These are phyloP conservation scores for Cladorrhinum sp. DNA, from an alignment of 2,329 filamentous ascomycete species.

Conservation along the genomic window DNA sequence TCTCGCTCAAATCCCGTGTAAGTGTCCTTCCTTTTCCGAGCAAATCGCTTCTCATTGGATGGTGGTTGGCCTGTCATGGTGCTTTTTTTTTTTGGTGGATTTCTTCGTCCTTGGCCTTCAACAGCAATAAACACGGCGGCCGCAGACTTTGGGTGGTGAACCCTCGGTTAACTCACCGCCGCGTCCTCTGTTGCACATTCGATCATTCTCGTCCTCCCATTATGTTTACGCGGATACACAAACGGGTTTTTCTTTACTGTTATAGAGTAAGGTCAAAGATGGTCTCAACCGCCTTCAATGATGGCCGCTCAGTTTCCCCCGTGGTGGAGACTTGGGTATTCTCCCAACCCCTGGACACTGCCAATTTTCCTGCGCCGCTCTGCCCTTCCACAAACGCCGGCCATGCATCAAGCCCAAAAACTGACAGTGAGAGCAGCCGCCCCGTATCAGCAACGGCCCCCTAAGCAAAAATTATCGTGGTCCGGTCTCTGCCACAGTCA, in stretches of 20 bases:
- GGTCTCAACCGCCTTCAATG: background rate
- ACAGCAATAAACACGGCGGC: conserved; percentile 1
- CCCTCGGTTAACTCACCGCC: conserved; percentile 9
- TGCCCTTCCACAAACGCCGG: conserved; percentile 21
- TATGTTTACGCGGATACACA: background rate
- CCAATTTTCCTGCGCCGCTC: conserved; percentile 22
- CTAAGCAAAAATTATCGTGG: conserved; percentile 17
- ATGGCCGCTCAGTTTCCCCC: background rate
- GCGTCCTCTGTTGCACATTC: conserved; percentile 10
- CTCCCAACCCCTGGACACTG: background rate
- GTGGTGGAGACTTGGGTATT: background rate
- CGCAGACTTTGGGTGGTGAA: conserved; percentile 2
- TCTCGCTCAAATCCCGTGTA: conserved; percentile 15
- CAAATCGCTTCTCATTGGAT: conserved; percentile 11
- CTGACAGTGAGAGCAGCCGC: conserved; percentile 18
- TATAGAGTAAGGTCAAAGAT: background rate
- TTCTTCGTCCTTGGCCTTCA: background rate
- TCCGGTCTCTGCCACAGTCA: conserved; percentile 34
- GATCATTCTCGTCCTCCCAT: background rate
- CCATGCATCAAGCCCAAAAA: conserved; percentile 21
- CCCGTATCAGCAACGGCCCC: conserved; percentile 12
- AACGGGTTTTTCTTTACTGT: background rate
- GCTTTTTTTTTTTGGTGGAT: background rate
- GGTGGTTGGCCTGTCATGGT: background rate
- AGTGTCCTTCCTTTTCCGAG: conserved; percentile 16